Evolutionary conservation across 495 filamentous ascomycete species (phyloP), one percentile per base, ranked within the genome.

Genomic region (Baudoinia panamericana): DNA sequence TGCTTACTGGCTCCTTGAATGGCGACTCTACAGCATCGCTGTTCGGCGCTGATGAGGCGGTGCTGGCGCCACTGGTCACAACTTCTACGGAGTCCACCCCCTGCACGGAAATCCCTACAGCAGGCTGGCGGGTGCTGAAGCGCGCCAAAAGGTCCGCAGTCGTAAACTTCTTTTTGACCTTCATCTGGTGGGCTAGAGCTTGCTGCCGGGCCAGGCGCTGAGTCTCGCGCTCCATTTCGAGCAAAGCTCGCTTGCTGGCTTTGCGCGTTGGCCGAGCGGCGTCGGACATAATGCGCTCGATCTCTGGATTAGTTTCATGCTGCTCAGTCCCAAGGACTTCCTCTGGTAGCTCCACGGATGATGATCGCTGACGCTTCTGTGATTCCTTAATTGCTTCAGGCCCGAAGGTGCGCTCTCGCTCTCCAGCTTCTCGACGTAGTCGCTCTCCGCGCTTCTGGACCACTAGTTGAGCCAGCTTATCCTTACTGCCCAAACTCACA

Each of bases 191-290:
- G n/a, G 80, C 72, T 17, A 99, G 65, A 54, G 95, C 90, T 71
- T 90, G 77, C 48, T 81, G 90, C 43, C 90, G 73, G 47, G 71
- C 77, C 67, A 99, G 71, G 17, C 92, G 78, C 59, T 95, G 87
- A 1, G 88, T 94, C 60, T 96, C 90, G 30, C 82, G 69, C 41
- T 74, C 74, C 78, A 96, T 93, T 54, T 96, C 88, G 59, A 94
- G 82, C n/a, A 93, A 41, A 0, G 92, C 90, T 64, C 88, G 94
- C 64, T 92, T 96, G 63, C 87, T 84, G 3, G 90, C 90, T 52
- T 86, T 93, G 1, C 90, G 74, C 3, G 80, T 64, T 4, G 84
- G 80, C 5, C 76, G 73, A 11, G 73, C 58, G 16, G 46, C 37
- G 26, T 50, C 51, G 1, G 48, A 52, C 43, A 52, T 37, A 29